phyloP scores from a whole-genome alignment of 495 filamentous ascomycete species.

The Entonaema liquescens region DNA sequence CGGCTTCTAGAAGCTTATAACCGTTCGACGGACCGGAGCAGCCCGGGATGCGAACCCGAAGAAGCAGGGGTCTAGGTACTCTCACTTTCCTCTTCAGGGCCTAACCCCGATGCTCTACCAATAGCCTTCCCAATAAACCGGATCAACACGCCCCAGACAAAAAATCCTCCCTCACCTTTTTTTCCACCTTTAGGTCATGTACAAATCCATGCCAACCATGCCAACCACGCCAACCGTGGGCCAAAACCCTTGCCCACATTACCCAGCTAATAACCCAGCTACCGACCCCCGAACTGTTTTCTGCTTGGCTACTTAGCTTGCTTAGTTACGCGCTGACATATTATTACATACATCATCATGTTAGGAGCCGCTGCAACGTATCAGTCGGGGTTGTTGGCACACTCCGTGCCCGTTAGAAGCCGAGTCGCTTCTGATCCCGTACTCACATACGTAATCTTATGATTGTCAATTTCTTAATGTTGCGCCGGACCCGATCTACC shows the following conservation, averaged over 20 bases:
- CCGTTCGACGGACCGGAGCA: conserved; percentile 39
- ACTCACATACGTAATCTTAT: conserved; percentile 2
- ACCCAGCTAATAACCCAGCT: not conserved
- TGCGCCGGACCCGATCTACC: conserved; percentile 8
- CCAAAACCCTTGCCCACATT: not conserved
- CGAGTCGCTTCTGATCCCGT: conserved; percentile 8
- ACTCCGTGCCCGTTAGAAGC: conserved; percentile 16
- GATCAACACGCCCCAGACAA: conserved; percentile 32
- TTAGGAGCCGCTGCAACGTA: conserved; percentile 39
- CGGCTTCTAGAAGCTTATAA: conserved; percentile 39
- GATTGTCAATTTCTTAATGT: not conserved
- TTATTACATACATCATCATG: conserved; percentile 15
- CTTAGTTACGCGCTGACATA: conserved; percentile 27
- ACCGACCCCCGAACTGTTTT: not conserved
- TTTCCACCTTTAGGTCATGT: not conserved
- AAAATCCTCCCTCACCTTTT: conserved; percentile 11
- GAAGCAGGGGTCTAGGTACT: conserved; percentile 25
- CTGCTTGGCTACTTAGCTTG: not conserved
- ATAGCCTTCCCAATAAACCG: conserved; percentile 44
- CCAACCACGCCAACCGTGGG: not conserved
- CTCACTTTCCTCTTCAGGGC: conserved; percentile 40
- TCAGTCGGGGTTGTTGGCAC: conserved; percentile 20
- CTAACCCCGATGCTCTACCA: conserved; percentile 38
- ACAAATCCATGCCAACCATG: not conserved
- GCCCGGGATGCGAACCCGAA: conserved; percentile 37